Evolutionary conservation across 805 yeast species (phyloP).

Genomic region (Wickerhamomyces mucosus): DNA sequence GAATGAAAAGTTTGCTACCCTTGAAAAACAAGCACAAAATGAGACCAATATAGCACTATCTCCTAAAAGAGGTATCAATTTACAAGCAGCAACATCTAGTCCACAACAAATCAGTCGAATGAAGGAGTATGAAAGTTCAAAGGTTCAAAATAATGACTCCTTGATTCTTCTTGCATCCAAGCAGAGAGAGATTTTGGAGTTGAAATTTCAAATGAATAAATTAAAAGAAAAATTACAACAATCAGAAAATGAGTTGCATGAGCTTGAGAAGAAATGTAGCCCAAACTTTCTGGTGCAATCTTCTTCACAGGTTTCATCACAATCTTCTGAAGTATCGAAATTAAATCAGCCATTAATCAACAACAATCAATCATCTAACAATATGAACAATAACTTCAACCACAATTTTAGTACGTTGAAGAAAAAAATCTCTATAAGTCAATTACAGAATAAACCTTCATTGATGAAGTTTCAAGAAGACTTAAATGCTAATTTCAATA

Average conservation of each 20-base stretch:
- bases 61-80: neutral
- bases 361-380: neutral
- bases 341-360: constrained; percentile 2
- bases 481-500: constrained; percentile 2
- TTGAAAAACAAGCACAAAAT: neutral
- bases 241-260: constrained; percentile 28
- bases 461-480: constrained; percentile 5
- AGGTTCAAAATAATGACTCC: constrained; percentile 13
- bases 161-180: constrained; percentile 37
- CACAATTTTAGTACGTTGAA: constrained; percentile 7
- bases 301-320: too few relatives aligned
- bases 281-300: neutral
- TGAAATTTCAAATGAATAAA: constrained; percentile 30
- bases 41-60: neutral
- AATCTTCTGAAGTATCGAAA: constrained; percentile 2
- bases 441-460: constrained; percentile 7
- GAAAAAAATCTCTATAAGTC: constrained; percentile 15
- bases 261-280: constrained; percentile 25
- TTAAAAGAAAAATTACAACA: constrained; percentile 28
- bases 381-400: constrained; percentile 2
- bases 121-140: neutral
- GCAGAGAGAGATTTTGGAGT: constrained; percentile 42
- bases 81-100: neutral
- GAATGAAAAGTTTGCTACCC: neutral
- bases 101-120: neutral